phyloP scores from a whole-genome alignment of 2,329 filamentous ascomycete species.

The Penicillium hesseltinei region DNA sequence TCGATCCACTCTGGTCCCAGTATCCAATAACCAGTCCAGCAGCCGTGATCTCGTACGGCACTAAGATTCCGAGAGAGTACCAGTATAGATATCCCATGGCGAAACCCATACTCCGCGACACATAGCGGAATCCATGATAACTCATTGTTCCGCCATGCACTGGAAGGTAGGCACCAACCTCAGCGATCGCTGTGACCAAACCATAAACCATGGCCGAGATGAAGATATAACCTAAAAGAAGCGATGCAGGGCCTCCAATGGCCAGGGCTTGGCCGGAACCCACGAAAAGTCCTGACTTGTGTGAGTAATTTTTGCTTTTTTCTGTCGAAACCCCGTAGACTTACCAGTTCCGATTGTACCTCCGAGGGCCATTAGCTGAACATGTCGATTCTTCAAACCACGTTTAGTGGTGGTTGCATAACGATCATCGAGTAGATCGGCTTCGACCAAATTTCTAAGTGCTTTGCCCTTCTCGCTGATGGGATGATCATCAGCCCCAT shows the following conservation, averaged over 20 bases:
- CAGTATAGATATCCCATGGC: constrained; percentile 49
- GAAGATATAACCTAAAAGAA: constrained; percentile 53
- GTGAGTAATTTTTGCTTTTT: no score
- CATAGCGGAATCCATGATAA: constrained; percentile 45
- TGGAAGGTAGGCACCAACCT: constrained; percentile 45
- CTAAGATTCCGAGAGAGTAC: constrained; percentile 48
- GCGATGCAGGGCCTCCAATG: constrained; percentile 52
- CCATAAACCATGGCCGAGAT: constrained; percentile 50
- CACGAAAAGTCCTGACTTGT: no score
- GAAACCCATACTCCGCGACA: constrained; percentile 44
- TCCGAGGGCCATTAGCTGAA: no score
- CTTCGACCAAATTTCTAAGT: background rate
- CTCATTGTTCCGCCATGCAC: constrained; percentile 47
- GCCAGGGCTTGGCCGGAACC: constrained; percentile 38
- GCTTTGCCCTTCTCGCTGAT: background rate
- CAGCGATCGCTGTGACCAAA: constrained; percentile 49
- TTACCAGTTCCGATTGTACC: no score
- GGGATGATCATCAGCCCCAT: background rate
- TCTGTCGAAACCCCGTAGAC: no score
- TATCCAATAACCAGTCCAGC: constrained; percentile 64
- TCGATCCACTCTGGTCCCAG: constrained; percentile 49
- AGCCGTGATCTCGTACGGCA: constrained; percentile 62
- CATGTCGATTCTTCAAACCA: no score
- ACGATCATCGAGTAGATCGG: no score
- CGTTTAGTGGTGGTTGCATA: no score